These are phyloP conservation scores for Debaryomyces hansenii DNA, from an alignment of 805 yeast genomes.

Conservation along the genomic window DNA sequence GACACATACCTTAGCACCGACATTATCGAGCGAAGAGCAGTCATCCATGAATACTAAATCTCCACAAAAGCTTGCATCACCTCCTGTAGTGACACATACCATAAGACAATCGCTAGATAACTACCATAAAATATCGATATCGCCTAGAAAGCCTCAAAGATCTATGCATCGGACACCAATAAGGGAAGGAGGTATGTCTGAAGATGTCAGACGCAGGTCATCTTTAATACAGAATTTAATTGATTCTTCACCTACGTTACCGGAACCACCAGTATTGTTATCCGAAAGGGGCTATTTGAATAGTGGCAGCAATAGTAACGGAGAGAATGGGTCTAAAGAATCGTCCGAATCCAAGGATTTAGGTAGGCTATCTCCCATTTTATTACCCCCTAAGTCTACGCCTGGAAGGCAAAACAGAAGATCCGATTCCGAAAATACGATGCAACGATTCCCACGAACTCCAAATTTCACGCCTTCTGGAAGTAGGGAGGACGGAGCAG, in stretches of 20 bases:
- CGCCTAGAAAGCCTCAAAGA: slow-evolving; percentile 27
- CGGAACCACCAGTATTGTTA: slow-evolving; percentile 41
- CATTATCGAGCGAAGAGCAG: slow-evolving; percentile 7
- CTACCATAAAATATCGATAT: slow-evolving; percentile 29
- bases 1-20: slow-evolving; percentile 17
- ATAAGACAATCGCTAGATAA: slow-evolving; percentile 31
- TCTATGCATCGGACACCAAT: slow-evolving; percentile 13
- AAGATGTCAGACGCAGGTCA: slow-evolving; percentile 21
- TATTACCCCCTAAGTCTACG: slow-evolving; percentile 17
- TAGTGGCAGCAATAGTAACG: neutral
- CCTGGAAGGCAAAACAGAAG: slow-evolving; percentile 12
- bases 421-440: slow-evolving; percentile 8
- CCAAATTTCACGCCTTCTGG: slow-evolving; percentile 36
- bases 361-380: slow-evolving; percentile 20
- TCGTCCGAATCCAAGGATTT: slow-evolving; percentile 2
- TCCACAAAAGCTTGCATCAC: slow-evolving; percentile 10
- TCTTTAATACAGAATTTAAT: slow-evolving; percentile 35
- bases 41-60: slow-evolving; percentile 4
- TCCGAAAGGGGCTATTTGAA: slow-evolving; percentile 30
- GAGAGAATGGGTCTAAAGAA: neutral
- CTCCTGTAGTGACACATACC: slow-evolving; percentile 20
- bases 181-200: slow-evolving; percentile 8
- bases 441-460: slow-evolving; percentile 47
- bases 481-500: slow-evolving; percentile 14
- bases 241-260: slow-evolving; percentile 44